Base-by-base conservation (phyloP, 495 filamentous ascomycete genomes). In the Bacidia gigantensis region DNA sequence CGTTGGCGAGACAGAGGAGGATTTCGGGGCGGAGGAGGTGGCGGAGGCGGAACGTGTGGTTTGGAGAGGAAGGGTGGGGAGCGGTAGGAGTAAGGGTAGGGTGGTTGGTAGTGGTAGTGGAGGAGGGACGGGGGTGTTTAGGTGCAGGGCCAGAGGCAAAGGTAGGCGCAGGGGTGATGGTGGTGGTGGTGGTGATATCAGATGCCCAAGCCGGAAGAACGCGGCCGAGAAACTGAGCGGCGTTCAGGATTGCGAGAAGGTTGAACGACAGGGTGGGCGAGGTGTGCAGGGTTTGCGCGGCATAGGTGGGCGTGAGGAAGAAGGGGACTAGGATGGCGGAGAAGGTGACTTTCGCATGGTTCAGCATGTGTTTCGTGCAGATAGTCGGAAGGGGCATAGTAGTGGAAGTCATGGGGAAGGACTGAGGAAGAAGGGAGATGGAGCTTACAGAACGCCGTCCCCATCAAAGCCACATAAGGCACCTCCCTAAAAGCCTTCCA, bases 361-460 rank as follows among this genome's bases (percentile, higher is more conserved):
- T 7, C 14, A 14, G 14, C 29, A 35, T 35, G 14, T 35, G n/a
- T n/a, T n/a, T n/a, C n/a, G n/a, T n/a, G n/a, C n/a, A n/a, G n/a
- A n/a, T n/a, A n/a, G n/a, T n/a, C n/a, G 75, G 64, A 85, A 86
- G 50, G 86, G 75, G 2, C 81, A 81, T 58, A 85, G 65, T 72
- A 86, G 80, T 2, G 69, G 72, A 50, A 80, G 45, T 61, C 77
- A 77, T 63, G 69, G 61, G 26, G 59, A 70, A 3, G 65, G 46
- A 49, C 50, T 56, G 51, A 75, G 73, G 3, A 73, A 26, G 7
- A 60, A 58, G 52, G 62, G 74, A 2, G 62, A 51, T 0, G 60
- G n/a, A n/a, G 62, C 21, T 77, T 72, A 46, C 69, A 70, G 61
- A 73, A 71, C 3, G 72, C 72, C 14, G 65, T 65, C 3, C 72